These are phyloP conservation scores for Hypoxylon crocopeplum DNA, from an alignment of 495 filamentous ascomycete genomes.

Conservation along the genomic window DNA sequence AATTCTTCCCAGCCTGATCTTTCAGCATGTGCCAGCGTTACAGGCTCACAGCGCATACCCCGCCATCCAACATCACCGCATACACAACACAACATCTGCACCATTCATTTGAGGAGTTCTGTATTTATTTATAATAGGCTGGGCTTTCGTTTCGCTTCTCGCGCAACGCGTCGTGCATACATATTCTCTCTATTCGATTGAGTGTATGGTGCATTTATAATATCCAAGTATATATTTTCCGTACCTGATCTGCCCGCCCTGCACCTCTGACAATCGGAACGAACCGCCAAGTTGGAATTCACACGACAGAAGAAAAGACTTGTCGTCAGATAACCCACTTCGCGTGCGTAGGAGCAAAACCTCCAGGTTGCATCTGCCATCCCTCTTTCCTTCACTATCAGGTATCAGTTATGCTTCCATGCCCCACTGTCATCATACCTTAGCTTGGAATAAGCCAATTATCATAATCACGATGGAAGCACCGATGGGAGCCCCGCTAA, in stretches of 20 bases:
- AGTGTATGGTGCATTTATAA: too few relatives aligned
- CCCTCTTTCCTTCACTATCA: conserved; percentile 7
- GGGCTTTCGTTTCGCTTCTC: neutral
- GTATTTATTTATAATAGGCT: conserved; percentile 16
- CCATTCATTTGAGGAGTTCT: conserved; percentile 7
- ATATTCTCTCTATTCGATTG: too few relatives aligned
- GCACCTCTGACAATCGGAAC: conserved; percentile 2
- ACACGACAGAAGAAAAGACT: too few relatives aligned
- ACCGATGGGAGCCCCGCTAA: conserved; percentile 24
- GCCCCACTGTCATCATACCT: conserved; percentile 25
- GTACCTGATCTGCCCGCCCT: conserved; percentile 15
- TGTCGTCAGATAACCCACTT: too few relatives aligned
- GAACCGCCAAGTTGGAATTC: conserved; percentile 17
- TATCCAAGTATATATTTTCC: too few relatives aligned
- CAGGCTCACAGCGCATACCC: conserved; percentile 32
- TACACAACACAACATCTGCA: conserved; percentile 7
- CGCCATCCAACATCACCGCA: conserved; percentile 14
- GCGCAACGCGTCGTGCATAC: too few relatives aligned
- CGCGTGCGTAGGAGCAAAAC: conserved; percentile 36
- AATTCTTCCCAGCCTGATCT: conserved; percentile 29
- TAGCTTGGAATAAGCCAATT: conserved; percentile 24
- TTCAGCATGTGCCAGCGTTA: conserved; percentile 39
- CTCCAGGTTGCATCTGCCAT: conserved; percentile 35
- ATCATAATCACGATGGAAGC: conserved; percentile 14
- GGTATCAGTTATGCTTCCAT: conserved; percentile 20